A percentile compares a stretch with the other conserved stretches of the same genome.
Evolutionary conservation across 305 asterid genomes (phyloP).

Genomic region (Fraxinus dipetala): DNA sequence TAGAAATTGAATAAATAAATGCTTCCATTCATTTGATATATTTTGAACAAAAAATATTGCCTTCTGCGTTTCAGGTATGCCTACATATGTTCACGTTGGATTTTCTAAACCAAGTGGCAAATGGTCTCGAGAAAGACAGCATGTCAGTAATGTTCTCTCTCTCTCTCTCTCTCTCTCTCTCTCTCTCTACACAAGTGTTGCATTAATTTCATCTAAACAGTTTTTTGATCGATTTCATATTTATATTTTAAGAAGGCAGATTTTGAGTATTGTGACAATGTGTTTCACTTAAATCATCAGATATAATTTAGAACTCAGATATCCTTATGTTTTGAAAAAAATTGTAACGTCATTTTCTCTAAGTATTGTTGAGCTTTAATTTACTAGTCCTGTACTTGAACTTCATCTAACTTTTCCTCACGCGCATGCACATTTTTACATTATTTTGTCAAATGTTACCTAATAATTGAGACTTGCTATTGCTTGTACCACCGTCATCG

Average conservation of each 20-base stretch:
- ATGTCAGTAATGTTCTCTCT: slow-evolving; percentile 51
- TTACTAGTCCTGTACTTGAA: background rate
- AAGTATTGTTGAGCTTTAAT: background rate
- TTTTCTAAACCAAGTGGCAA: slow-evolving; percentile 93
- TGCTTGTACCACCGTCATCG: background rate
- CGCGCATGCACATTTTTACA: background rate
- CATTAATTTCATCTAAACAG: background rate
- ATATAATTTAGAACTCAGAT: slow-evolving; percentile 7
- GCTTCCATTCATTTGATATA: background rate
- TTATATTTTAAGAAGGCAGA: background rate
- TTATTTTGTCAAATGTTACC: background rate
- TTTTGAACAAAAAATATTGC: background rate
- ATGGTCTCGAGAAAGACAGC: slow-evolving; percentile 97
- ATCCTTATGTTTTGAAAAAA: background rate
- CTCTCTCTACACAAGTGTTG: background rate
- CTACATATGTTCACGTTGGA: slow-evolving; percentile 90
- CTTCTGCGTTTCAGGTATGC: slow-evolving; percentile 75
- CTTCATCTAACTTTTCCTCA: background rate
- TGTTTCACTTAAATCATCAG: background rate
- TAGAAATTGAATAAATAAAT: slow-evolving; percentile 9
- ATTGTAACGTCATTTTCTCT: background rate
- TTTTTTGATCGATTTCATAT: background rate
- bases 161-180: slow-evolving; percentile 5
- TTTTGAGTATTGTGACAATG: background rate
- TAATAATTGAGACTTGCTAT: background rate